Conservation (phyloP, 306 rosid genomes). For the Neltuma alba region DNA sequence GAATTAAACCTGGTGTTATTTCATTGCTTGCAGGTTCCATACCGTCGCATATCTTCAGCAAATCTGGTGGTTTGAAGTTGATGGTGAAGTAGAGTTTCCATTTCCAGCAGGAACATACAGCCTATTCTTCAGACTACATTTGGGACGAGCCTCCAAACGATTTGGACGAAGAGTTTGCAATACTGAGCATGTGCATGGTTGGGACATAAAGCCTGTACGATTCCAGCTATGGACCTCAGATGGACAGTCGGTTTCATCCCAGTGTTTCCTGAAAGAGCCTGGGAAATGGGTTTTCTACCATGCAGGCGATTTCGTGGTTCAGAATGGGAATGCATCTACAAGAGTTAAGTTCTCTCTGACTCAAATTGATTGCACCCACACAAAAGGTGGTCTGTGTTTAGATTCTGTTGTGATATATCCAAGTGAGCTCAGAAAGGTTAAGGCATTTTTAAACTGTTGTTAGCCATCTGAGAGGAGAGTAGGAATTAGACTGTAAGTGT, state of each 20-base stretch:
- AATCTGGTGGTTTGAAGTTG: conserved; percentile 98
- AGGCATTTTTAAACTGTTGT: conserved; percentile 53
- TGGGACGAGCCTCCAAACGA: conserved; percentile 70
- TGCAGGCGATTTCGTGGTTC: conserved; percentile 82
- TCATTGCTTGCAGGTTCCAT: conserved; percentile 53
- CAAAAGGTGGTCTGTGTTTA: conserved; percentile 94
- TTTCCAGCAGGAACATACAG: conserved; percentile 86
- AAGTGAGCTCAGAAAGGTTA: conserved; percentile 56
- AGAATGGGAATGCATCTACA: conserved; percentile 53
- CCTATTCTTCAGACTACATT: conserved; percentile 72
- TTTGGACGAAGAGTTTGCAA: conserved; percentile 78
- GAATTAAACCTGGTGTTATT: conserved; percentile 26
- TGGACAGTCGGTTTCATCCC: conserved; percentile 69
- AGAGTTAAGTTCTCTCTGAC: conserved; percentile 86
- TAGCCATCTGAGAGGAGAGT: conserved; percentile 36
- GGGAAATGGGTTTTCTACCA: conserved; percentile 81
- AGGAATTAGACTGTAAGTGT: conserved; percentile 28
- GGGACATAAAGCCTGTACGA: conserved; percentile 84
- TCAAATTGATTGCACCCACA: conserved; percentile 97
- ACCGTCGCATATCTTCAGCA: conserved; percentile 89
- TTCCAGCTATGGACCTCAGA: conserved; percentile 92
- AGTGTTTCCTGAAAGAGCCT: conserved; percentile 63
- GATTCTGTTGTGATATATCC: conserved; percentile 83
- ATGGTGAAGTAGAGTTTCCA: conserved; percentile 92
- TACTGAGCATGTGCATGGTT: conserved; percentile 84